A percentile compares a stretch with the other conserved stretches of the same genome.
Evolutionary conservation across 495 filamentous ascomycete genomes (phyloP).

Genomic region (Massariosphaeria phaeospora): DNA sequence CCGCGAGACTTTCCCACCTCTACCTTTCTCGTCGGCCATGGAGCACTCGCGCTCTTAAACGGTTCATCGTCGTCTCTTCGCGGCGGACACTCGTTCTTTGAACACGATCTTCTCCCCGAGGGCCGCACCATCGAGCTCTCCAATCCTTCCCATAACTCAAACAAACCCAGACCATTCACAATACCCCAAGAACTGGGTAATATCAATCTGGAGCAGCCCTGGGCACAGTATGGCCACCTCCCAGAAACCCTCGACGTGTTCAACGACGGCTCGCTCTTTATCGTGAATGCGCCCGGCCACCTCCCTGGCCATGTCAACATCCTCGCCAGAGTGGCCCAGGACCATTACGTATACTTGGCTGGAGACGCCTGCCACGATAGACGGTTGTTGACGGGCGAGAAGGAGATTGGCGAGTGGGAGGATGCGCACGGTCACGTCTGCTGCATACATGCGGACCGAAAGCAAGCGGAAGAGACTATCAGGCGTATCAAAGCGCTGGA

Average conservation of each 20-base stretch:
- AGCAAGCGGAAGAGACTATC: conserved; percentile 39
- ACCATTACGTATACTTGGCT: conserved; percentile 43
- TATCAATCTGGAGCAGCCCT: conserved; percentile 14
- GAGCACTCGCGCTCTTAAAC: conserved; percentile 36
- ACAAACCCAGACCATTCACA: neutral
- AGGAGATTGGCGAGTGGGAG: conserved; percentile 43
- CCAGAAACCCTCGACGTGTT: conserved; percentile 44
- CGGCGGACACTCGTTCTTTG: conserved; percentile 43
- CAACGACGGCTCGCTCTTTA: conserved; percentile 39
- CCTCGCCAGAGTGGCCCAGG: conserved; percentile 35
- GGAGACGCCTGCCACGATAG: conserved; percentile 49
- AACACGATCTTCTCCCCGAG: conserved; percentile 39
- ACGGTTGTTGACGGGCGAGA: conserved; percentile 43
- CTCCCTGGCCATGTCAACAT: conserved; percentile 48
- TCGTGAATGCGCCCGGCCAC: conserved; percentile 48
- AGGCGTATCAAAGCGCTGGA: conserved; percentile 36
- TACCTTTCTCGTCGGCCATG: conserved; percentile 42
- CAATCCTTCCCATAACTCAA: conserved; percentile 1
- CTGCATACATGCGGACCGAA: conserved; percentile 45
- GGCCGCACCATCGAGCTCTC: conserved; percentile 41
- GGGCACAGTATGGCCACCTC: conserved; percentile 37
- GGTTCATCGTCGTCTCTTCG: conserved; percentile 29
- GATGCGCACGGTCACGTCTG: conserved; percentile 38
- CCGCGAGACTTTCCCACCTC: conserved; percentile 40
- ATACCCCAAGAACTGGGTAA: neutral